Percentiles rank a stretch among this genome's conserved stretches.
phyloP scores from a whole-genome alignment of 371 early-diverging fungal genomes.

The Mortierella sp. region DNA sequence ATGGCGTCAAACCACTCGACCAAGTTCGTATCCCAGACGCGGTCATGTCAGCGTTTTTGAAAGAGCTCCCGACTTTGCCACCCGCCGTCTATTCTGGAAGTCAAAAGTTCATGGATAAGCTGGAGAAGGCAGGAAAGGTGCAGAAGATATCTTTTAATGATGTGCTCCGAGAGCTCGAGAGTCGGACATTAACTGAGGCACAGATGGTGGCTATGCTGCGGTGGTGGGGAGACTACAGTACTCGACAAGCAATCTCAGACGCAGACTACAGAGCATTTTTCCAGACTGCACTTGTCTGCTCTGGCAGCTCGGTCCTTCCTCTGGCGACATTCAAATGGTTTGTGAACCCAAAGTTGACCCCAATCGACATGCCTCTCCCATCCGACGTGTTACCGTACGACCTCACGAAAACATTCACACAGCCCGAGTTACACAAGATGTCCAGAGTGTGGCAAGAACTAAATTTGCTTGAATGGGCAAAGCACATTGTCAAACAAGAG shows the following conservation, averaged over 20 bases:
- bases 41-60: constrained; percentile 68
- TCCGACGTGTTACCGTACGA: constrained; percentile 68
- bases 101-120: constrained; percentile 66
- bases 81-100: constrained; percentile 59
- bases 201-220: constrained; percentile 79
- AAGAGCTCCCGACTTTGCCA: constrained; percentile 70
- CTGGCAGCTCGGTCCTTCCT: constrained; percentile 57
- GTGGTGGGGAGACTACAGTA: constrained; percentile 76
- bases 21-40: constrained; percentile 66
- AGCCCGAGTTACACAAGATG: constrained; percentile 67
- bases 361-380: constrained; percentile 73
- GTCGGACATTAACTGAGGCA: constrained; percentile 58
- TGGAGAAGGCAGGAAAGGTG: constrained; percentile 57
- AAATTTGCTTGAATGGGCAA: constrained; percentile 70
- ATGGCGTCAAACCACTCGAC: constrained; percentile 69
- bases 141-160: constrained; percentile 65
- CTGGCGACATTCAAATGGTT: constrained; percentile 61
- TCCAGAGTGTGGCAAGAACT: constrained; percentile 72
- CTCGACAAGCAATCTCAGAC: constrained; percentile 24
- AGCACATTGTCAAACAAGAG: constrained; percentile 58
- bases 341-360: constrained; percentile 70
- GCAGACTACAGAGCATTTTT: constrained; percentile 35
- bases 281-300: constrained; percentile 54
- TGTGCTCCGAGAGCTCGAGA: constrained; percentile 72
- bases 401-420: constrained; percentile 70